Evolutionary conservation across 2,329 filamentous ascomycete species (phyloP), one percentile per base, ranked within the genome.

Genomic region (Trichoderma asperellum): DNA sequence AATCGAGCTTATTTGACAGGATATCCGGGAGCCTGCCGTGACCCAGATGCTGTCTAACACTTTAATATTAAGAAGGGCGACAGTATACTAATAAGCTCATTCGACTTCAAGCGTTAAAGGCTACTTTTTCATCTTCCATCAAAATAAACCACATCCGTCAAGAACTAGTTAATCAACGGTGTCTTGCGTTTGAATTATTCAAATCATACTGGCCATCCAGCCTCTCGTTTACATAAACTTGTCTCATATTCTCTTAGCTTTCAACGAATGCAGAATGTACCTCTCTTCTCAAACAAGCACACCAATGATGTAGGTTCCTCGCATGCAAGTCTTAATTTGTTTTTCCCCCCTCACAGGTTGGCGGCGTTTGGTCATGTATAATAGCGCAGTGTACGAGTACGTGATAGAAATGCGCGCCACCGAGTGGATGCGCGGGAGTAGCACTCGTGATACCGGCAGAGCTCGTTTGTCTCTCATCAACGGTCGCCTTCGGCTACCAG

Each of bases 381-480:
- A 47, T 18, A 47, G 4, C 7, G 2, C 2, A 18, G n/a, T 3
- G 4, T 6, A 32, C 16, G 29, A 11, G n/a, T 49, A 29, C 2
- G 18, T 34, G 21, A 29, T 55, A 5, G 5, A 32, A 43, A 32
- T 12, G 52, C 8, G 24, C 40, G 18, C 18, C 16, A 12, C n/a
- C 35, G 27, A 24, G 2, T 27, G 62, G 35, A 49, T 12, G 40
- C 27, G 5, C 29, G 52, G 21, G 52, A 32, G 12, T 37, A 49
- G 47, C 47, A 16, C 32, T 37, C 18, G 63, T 67, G 55, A 49
- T 47, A 58, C 55, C 63, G n/a, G 29, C n/a, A 24, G n/a, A n/a
- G 12, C 24, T 37, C 63, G 53, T 58, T 59, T 67, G 55, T 67
- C 53, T 58, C 35, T 59, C 52, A 8, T 58, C 40, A 27, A 59